phyloP scores from a whole-genome alignment of 139 green algal genomes.

The Picochlorum sp. region DNA sequence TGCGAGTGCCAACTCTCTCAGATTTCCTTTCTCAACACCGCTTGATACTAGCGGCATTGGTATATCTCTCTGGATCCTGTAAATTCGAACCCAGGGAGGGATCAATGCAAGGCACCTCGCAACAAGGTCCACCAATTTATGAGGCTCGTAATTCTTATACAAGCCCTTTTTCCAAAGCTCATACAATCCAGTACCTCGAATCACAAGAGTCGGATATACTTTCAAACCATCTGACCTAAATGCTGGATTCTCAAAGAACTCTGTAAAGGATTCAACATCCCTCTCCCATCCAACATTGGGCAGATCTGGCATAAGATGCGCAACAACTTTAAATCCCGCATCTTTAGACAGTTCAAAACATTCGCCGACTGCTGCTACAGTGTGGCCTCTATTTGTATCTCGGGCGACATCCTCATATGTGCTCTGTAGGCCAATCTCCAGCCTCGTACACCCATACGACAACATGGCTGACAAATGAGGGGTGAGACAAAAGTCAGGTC shows the following conservation, averaged over 20 bases:
- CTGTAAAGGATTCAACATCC: slow-evolving; percentile 90
- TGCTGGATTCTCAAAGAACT: slow-evolving; percentile 96
- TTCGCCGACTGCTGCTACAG: slow-evolving; percentile 76
- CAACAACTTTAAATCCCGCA: slow-evolving; percentile 89
- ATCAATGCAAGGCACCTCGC: slow-evolving; percentile 84
- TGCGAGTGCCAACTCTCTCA: slow-evolving; percentile 89
- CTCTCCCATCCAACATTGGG: slow-evolving; percentile 95
- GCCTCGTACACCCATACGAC: slow-evolving; percentile 74
- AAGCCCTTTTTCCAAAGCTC: slow-evolving; percentile 95
- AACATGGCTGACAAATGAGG: slow-evolving; percentile 73
- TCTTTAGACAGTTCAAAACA: slow-evolving; percentile 93
- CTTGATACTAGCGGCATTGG: slow-evolving; percentile 94
- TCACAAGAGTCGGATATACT: slow-evolving; percentile 73
- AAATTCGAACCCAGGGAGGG: slow-evolving; percentile 87
- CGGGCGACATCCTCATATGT: slow-evolving; percentile 93
- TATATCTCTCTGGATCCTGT: slow-evolving; percentile 95
- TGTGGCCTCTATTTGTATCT: slow-evolving; percentile 93
- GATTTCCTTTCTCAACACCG: slow-evolving; percentile 93
- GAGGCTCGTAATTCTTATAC: slow-evolving; percentile 84
- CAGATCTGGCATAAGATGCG: slow-evolving; percentile 98
- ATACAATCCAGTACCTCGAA: slow-evolving; percentile 88
- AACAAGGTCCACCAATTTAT: slow-evolving; percentile 86
- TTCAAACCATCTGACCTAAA: slow-evolving; percentile 93
- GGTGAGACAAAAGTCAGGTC: slow-evolving; percentile 83
- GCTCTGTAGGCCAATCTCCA: slow-evolving; percentile 94